These are phyloP conservation scores for Balakata baccata DNA, from an alignment of 345 rosid genomes.

Conservation along the genomic window DNA sequence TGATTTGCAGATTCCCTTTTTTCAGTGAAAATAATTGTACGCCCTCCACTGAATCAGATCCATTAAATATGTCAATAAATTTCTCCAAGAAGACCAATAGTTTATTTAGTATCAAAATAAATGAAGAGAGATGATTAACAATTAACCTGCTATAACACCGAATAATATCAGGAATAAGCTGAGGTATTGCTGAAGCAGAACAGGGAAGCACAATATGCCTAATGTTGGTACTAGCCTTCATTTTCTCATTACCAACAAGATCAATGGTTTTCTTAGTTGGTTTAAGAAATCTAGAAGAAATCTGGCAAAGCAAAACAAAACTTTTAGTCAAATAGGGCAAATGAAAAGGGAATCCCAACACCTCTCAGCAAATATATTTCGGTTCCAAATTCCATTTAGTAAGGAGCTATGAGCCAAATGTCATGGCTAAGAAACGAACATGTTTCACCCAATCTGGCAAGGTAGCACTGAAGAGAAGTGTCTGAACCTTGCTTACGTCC, in stretches of 20 bases:
- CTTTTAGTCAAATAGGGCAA: background rate
- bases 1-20: conserved; percentile 83
- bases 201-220: conserved; percentile 89
- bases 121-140: background rate
- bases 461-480: conserved; percentile 99
- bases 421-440: conserved; percentile 40
- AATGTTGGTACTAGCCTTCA: conserved; percentile 93
- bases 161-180: conserved; percentile 86
- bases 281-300: conserved; percentile 72
- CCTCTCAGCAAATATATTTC: background rate
- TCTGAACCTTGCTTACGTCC: conserved; percentile 83
- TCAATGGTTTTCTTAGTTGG: conserved; percentile 71
- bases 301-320: conserved; percentile 40
- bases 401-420: background rate
- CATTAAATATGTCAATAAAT: background rate
- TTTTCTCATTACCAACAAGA: conserved; percentile 95
- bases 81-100: background rate
- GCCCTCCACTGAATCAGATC: conserved; percentile 70
- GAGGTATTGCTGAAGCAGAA: conserved; percentile 59
- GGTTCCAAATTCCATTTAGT: background rate
- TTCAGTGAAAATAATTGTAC: conserved; percentile 86
- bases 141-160: conserved; percentile 85
- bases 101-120: background rate
- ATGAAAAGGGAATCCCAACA: background rate
- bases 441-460: conserved; percentile 83